Evolutionary conservation across 2,329 filamentous ascomycete species (phyloP).

Genomic region (Corinectria fuckeliana): DNA sequence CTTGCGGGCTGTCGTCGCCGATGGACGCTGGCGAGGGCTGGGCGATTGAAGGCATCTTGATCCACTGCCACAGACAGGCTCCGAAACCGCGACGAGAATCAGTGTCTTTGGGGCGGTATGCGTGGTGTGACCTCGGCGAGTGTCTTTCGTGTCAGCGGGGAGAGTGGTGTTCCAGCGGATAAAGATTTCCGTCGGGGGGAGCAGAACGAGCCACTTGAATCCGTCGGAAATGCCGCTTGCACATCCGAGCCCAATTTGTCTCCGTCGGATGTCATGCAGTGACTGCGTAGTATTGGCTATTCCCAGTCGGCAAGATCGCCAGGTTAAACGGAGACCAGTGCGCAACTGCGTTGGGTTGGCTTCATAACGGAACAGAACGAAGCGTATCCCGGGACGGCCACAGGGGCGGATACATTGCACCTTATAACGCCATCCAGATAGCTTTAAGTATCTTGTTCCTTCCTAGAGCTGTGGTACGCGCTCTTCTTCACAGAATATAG

Average conservation of each 20-base stretch:
- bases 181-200: not conserved
- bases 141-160: not conserved
- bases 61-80: not conserved
- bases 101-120: not conserved
- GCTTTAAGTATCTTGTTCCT: conserved; percentile 28
- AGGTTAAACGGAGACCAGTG: not conserved
- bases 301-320: too few species aligned
- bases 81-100: not conserved
- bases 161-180: not conserved
- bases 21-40: not conserved
- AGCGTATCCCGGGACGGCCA: not conserved
- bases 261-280: not conserved
- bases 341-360: not conserved
- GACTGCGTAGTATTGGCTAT: not conserved
- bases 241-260: not conserved
- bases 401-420: not conserved
- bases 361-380: not conserved
- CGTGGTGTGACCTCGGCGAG: not conserved
- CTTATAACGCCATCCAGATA: not conserved
- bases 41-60: conserved; percentile 7
- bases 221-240: not conserved
- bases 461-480: not conserved
- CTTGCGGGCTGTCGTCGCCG: conserved; percentile 2
- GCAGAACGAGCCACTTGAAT: not conserved
- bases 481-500: not conserved